These are phyloP conservation scores for Petunia axillaris DNA, from an alignment of 257 asterid genomes.

Conservation along the genomic window DNA sequence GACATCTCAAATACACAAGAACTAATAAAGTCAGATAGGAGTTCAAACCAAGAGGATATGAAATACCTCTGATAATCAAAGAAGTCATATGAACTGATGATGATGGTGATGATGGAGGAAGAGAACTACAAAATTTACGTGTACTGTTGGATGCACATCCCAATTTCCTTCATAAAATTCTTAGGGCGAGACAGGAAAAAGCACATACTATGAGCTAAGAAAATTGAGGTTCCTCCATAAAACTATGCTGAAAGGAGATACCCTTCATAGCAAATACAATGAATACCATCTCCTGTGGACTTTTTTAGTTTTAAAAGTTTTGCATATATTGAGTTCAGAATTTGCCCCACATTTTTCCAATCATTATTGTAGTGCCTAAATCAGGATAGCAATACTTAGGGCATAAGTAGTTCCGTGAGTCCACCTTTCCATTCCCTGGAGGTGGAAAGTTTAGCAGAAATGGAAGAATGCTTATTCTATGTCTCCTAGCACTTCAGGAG, in stretches of 20 bases:
- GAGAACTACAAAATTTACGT: neutral
- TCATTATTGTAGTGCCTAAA: neutral
- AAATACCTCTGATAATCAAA: neutral
- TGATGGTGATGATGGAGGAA: neutral
- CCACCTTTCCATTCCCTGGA: neutral
- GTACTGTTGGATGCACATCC: neutral
- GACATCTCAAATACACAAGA: conserved; percentile 15
- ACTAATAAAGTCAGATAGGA: neutral
- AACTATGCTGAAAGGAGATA: neutral
- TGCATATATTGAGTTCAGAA: neutral
- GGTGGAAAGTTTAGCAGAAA: neutral
- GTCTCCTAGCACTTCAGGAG: neutral
- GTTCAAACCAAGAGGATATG: neutral
- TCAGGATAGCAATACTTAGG: neutral
- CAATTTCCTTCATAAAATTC: neutral
- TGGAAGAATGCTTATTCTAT: neutral
- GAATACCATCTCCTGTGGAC: neutral
- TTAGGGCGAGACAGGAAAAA: neutral
- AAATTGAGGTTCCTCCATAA: neutral
- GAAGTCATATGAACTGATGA: neutral
- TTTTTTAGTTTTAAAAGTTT: too few species aligned
- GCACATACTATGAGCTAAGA: conserved; percentile 11
- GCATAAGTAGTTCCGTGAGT: neutral
- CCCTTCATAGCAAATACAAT: neutral
- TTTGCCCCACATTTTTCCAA: neutral